These are phyloP conservation scores for Chamaecyparis obtusa DNA, from an alignment of 75 land plant species.

Conservation along the genomic window DNA sequence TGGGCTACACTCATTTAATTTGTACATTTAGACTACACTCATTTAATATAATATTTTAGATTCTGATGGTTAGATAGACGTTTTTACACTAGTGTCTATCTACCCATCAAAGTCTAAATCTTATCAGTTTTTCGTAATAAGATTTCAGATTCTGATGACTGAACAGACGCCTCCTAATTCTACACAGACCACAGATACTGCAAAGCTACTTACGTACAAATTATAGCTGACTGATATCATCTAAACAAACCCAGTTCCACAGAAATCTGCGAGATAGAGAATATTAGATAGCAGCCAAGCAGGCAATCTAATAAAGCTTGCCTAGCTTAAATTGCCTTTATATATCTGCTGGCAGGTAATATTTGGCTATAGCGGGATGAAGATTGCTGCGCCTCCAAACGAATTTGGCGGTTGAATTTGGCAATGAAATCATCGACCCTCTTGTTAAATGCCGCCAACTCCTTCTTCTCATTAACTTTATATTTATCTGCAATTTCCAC, in stretches of 20 bases:
- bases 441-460: background rate
- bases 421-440: background rate
- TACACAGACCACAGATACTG: background rate
- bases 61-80: no score
- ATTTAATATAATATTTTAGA: no score
- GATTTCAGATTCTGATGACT: no score
- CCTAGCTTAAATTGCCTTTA: background rate
- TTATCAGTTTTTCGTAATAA: no score
- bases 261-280: no score
- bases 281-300: background rate
- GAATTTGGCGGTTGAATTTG: background rate
- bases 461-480: background rate
- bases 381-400: background rate
- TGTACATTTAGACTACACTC: no score
- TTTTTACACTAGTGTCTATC: no score
- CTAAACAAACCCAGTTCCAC: background rate
- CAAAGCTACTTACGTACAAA: background rate
- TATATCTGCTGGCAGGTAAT: background rate
- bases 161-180: no score
- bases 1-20: no score
- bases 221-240: background rate
- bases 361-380: background rate
- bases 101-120: no score
- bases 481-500: background rate
- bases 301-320: background rate